phyloP scores from a whole-genome alignment of 768 basidiomycete species.

The Suillus bovinus region DNA sequence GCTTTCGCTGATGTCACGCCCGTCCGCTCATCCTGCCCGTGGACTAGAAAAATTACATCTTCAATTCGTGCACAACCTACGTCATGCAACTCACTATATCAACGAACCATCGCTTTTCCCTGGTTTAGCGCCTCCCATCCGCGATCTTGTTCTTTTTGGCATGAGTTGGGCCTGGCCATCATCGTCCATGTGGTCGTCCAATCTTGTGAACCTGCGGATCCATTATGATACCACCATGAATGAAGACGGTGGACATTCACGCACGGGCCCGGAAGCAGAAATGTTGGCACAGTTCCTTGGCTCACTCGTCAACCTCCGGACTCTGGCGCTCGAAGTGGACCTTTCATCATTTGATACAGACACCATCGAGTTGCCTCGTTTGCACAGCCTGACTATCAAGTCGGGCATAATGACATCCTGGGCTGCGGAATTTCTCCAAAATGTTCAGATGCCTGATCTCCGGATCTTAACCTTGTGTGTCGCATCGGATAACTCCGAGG shows the following conservation, averaged over 20 bases:
- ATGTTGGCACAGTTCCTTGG: neutral
- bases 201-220: slow-evolving; percentile 16
- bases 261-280: neutral
- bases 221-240: slow-evolving; percentile 9
- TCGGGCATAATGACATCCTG: neutral
- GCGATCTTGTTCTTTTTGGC: slow-evolving; percentile 1
- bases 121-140: neutral
- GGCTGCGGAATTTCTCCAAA: neutral
- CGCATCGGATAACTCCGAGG: too few species aligned
- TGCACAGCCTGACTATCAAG: neutral
- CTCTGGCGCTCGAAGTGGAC: neutral
- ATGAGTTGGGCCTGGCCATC: neutral
- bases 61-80: neutral
- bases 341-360: neutral
- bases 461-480: neutral
- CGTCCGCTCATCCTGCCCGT: neutral
- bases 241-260: neutral
- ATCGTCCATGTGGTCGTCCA: neutral
- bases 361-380: neutral
- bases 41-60: neutral
- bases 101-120: neutral
- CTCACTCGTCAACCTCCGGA: neutral
- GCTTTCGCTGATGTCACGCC: neutral
- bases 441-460: neutral
- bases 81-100: neutral